phyloP scores from a whole-genome alignment of 1,139 yeast species.

The Protomyces inouyei region DNA sequence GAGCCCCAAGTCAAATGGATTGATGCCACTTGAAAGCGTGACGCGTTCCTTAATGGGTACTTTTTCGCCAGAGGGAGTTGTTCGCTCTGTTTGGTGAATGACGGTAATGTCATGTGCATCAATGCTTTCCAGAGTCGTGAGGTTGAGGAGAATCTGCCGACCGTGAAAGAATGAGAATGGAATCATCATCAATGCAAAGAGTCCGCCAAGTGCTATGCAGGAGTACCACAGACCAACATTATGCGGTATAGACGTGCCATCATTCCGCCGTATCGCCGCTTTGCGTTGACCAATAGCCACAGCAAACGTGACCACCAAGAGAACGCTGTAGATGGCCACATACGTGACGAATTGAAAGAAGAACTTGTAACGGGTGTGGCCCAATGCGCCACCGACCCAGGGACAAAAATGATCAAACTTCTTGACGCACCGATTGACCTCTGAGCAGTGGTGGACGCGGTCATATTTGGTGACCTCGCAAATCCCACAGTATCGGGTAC shows the following conservation, averaged over 20 bases:
- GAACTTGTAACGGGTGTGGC: slow-evolving; percentile 67
- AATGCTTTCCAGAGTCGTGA: slow-evolving; percentile 11
- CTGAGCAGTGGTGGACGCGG: slow-evolving; percentile 73
- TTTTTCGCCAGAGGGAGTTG: not conserved
- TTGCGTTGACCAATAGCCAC: slow-evolving; percentile 36
- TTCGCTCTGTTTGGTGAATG: not conserved
- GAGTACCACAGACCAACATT: slow-evolving; percentile 20
- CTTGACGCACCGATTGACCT: slow-evolving; percentile 64
- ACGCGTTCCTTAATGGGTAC: slow-evolving; percentile 5
- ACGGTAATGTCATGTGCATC: slow-evolving; percentile 5
- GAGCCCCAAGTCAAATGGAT: slow-evolving; percentile 38
- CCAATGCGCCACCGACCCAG: slow-evolving; percentile 85
- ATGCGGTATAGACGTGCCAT: slow-evolving; percentile 7
- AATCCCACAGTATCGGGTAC: slow-evolving; percentile 58
- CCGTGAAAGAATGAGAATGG: slow-evolving; percentile 38
- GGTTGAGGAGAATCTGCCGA: slow-evolving; percentile 11
- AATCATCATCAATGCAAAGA: slow-evolving; percentile 33
- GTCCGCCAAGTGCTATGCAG: slow-evolving; percentile 22
- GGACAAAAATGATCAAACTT: slow-evolving; percentile 77
- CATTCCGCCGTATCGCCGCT: not conserved
- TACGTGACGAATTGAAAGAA: slow-evolving; percentile 68
- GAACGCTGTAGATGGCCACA: slow-evolving; percentile 46
- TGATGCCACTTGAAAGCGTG: slow-evolving; percentile 31
- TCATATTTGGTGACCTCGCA: slow-evolving; percentile 85
- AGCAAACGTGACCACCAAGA: slow-evolving; percentile 37